Evolutionary conservation across 2,329 filamentous ascomycete genomes (phyloP).

Genomic region (Verticillium isaacii): DNA sequence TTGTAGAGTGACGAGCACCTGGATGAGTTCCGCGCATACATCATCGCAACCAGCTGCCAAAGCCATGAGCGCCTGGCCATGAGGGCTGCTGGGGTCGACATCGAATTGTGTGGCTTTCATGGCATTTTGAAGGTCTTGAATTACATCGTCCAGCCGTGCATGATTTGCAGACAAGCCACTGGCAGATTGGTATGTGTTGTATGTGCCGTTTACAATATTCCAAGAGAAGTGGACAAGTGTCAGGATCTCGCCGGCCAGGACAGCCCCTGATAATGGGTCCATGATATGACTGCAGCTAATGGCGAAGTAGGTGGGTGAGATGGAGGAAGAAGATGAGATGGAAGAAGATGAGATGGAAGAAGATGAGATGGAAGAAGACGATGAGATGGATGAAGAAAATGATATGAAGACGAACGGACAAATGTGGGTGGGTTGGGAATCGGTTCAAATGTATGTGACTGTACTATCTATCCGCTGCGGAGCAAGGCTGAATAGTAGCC

Average conservation of each 20-base stretch:
- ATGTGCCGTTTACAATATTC: not conserved
- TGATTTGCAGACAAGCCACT: not conserved
- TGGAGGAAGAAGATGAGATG: not conserved
- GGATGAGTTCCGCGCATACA: not conserved
- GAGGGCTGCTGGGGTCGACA: not conserved
- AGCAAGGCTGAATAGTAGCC: too few relatives aligned
- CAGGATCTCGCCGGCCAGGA: not conserved
- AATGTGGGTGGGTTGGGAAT: too few relatives aligned
- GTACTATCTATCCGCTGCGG: too few relatives aligned
- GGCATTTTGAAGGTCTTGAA: constrained; percentile 21
- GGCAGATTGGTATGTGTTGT: not conserved
- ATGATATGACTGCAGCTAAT: not conserved
- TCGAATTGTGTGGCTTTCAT: not conserved
- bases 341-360: too few relatives aligned
- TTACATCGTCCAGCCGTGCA: not conserved
- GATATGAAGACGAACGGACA: too few relatives aligned
- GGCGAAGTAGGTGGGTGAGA: too few relatives aligned
- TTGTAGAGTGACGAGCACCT: not conserved
- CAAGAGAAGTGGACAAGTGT: not conserved
- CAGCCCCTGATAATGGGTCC: not conserved
- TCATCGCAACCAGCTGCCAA: not conserved
- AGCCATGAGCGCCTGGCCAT: not conserved
- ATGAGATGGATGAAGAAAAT: too few relatives aligned
- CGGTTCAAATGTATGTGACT: too few relatives aligned
- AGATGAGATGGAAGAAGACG: too few relatives aligned